These are phyloP conservation scores for Ustilago lituana DNA, from an alignment of 1,284 basidiomycete species.

Conservation along the genomic window DNA sequence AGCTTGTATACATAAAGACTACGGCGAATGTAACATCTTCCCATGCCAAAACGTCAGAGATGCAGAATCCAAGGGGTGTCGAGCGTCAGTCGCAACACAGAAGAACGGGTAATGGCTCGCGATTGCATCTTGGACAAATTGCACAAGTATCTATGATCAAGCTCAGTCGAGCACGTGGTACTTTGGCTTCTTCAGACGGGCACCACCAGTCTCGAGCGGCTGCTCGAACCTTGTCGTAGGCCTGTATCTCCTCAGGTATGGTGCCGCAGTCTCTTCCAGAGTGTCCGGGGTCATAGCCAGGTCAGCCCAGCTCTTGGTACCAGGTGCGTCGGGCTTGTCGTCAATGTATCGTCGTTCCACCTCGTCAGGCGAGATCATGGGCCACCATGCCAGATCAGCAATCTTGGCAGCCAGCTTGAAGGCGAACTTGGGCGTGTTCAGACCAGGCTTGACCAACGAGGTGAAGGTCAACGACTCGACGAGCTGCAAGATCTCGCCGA, in stretches of 20 bases:
- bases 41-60: no score
- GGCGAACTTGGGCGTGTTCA: slow-evolving; percentile 80
- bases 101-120: slow-evolving; percentile 12
- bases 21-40: no score
- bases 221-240: slow-evolving; percentile 71
- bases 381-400: slow-evolving; percentile 88
- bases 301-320: slow-evolving; percentile 71
- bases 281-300: slow-evolving; percentile 77
- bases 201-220: slow-evolving; percentile 68
- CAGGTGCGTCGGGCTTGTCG: slow-evolving; percentile 71
- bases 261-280: slow-evolving; percentile 89
- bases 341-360: slow-evolving; percentile 86
- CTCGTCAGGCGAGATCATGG: slow-evolving; percentile 88
- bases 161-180: slow-evolving; percentile 47
- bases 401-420: slow-evolving; percentile 76
- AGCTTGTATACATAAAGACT: no score
- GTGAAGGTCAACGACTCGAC: slow-evolving; percentile 83
- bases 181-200: slow-evolving; percentile 54
- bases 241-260: slow-evolving; percentile 89
- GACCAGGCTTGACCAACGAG: slow-evolving; percentile 72
- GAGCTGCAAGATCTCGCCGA: slow-evolving; percentile 84
- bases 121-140: slow-evolving; percentile 2
- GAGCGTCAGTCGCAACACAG: no score
- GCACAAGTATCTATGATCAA: slow-evolving; percentile 3
- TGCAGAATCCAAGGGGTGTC: no score